Percentiles rank a stretch among this genome's conserved stretches.
phyloP scores from a whole-genome alignment of 1,139 yeast species.

The Blastobotrys buckinghamii region DNA sequence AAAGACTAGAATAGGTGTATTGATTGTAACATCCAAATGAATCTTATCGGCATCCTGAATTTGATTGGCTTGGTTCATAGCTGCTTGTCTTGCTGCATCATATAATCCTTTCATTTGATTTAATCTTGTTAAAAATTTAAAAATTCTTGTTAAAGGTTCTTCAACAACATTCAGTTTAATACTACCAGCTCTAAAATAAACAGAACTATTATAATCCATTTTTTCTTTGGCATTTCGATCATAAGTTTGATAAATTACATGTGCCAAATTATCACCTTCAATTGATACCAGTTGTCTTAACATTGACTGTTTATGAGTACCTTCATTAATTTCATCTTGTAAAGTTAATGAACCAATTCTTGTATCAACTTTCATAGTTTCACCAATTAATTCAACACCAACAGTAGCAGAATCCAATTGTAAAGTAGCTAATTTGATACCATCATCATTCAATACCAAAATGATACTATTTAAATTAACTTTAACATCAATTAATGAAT shows the following conservation, averaged over 20 bases:
- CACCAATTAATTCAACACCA: slow-evolving; percentile 62
- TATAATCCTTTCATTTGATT: slow-evolving; percentile 80
- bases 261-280: slow-evolving; percentile 79
- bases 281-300: slow-evolving; percentile 67
- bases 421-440: slow-evolving; percentile 73
- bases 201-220: slow-evolving; percentile 48
- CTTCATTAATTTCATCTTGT: slow-evolving; percentile 68
- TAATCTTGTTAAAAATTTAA: slow-evolving; percentile 66
- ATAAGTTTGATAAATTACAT: slow-evolving; percentile 75
- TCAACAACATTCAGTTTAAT: slow-evolving; percentile 72
- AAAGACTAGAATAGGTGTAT: slow-evolving; percentile 78
- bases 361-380: slow-evolving; percentile 68
- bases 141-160: slow-evolving; percentile 64
- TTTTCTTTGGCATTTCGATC: slow-evolving; percentile 43
- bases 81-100: slow-evolving; percentile 84
- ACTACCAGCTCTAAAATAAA: slow-evolving; percentile 71
- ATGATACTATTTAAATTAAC: slow-evolving; percentile 70
- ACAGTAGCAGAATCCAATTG: slow-evolving; percentile 70
- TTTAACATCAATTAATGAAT: slow-evolving; percentile 66
- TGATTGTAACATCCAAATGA: slow-evolving; percentile 63
- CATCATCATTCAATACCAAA: slow-evolving; percentile 75
- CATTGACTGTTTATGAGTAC: slow-evolving; percentile 52
- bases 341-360: slow-evolving; percentile 75
- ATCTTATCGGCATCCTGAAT: slow-evolving; percentile 58
- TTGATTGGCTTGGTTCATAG: slow-evolving; percentile 61